phyloP scores from a whole-genome alignment of 2,329 filamentous ascomycete species.

The Zasmidium cellare region DNA sequence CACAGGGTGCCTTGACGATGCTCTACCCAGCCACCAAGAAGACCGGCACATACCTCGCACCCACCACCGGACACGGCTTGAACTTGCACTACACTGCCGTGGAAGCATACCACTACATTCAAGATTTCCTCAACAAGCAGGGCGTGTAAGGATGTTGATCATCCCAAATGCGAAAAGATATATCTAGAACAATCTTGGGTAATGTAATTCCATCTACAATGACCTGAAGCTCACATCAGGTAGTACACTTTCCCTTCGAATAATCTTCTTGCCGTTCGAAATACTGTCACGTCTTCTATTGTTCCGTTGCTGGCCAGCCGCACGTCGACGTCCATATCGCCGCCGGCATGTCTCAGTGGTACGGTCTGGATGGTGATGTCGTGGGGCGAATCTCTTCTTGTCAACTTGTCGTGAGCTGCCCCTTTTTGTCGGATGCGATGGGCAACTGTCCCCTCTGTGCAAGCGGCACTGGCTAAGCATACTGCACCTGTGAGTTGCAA shows the following conservation, averaged over 20 bases:
- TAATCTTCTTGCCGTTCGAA: constrained; percentile 22
- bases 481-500: constrained; percentile 37
- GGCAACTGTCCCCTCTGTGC: constrained; percentile 32
- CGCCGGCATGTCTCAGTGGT: constrained; percentile 28
- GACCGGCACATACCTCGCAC: constrained; percentile 27
- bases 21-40: constrained; percentile 24
- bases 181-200: constrained; percentile 11
- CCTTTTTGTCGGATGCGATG: constrained; percentile 12
- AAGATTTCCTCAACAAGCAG: constrained; percentile 25
- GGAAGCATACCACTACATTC: constrained; percentile 29
- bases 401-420: neutral
- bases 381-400: constrained; percentile 6
- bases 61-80: constrained; percentile 31
- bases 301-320: constrained; percentile 19
- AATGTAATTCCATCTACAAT: neutral
- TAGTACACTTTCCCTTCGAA: constrained; percentile 27
- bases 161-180: neutral
- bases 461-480: constrained; percentile 32
- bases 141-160: neutral
- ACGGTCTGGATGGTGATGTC: constrained; percentile 17
- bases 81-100: constrained; percentile 35
- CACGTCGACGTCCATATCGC: constrained; percentile 31
- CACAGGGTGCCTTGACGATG: constrained; percentile 19
- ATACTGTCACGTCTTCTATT: constrained; percentile 28
- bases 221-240: neutral